Base-by-base conservation (phyloP, 106 monocot species). In the Dioscorea alata region DNA sequence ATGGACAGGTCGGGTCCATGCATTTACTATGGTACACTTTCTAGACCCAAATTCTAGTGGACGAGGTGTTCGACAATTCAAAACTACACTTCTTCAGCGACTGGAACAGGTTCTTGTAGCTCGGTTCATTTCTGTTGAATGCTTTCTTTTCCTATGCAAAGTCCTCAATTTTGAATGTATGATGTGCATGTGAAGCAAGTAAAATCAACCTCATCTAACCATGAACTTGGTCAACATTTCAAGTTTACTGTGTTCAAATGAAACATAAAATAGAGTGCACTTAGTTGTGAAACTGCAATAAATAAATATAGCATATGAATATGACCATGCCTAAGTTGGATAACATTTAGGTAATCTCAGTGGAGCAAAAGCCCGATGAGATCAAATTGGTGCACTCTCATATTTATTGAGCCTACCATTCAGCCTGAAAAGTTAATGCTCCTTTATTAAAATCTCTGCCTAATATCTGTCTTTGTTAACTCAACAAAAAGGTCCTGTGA, bases 11-110 rank as follows among this genome's bases (percentile, higher is more conserved):
- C 86, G 91, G 6, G 79, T 91, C 73, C 87, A 91, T 87, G 91
- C 91, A 31, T 91, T 91, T 68, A 87, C 72, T 59, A 91, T 61
- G 62, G 81, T 81, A 17, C 91, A 91, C 59, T 52, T 49, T 42
- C 66, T 77, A 69, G 91, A 91, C 73, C 84, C 79, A 12, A 62
- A 52, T n/a, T 91, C 91, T 60, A 82, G 17, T 31, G 81, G 87
- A 18, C 79, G 91, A 23, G 91, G 91, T 61, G 87, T 91, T 74
- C 78, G 79, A 20, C 91, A 91, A 57, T 86, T 91, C 31, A 91
- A 91, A 77, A 91, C 91, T 24, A 66, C 72, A 62, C 91, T 91
- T 77, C 81, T 91, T 58, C 87, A 81, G 60, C 78, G 79, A 25
- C 87, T 91, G 67, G 63, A 81, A 48, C 76, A 78, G 87, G 91